phyloP scores from a whole-genome alignment of 805 yeast species.

The Sugiyamaella chiloensis region DNA sequence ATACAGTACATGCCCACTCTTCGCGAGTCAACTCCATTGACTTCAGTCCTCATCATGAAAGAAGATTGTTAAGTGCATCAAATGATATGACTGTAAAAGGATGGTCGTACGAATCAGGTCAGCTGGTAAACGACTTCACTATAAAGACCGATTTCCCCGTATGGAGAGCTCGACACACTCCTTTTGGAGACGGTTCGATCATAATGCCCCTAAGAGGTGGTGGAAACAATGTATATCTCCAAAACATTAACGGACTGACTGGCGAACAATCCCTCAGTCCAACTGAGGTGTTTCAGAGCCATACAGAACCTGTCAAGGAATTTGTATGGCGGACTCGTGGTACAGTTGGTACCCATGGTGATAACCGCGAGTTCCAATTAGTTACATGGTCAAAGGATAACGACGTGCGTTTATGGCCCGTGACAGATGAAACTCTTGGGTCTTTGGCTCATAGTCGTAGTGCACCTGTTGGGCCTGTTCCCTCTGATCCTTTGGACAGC shows the following conservation, averaged over 20 bases:
- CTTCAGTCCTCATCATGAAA: slow-evolving; percentile 60
- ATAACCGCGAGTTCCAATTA: slow-evolving; percentile 81
- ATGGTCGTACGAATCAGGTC: slow-evolving; percentile 55
- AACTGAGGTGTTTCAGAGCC: slow-evolving; percentile 68
- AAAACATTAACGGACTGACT: slow-evolving; percentile 41
- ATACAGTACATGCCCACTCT: slow-evolving; percentile 67
- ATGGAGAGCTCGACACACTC: slow-evolving; percentile 81
- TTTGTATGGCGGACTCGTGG: slow-evolving; percentile 80
- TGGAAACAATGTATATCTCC: slow-evolving; percentile 54
- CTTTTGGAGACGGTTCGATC: slow-evolving; percentile 85
- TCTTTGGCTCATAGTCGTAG: slow-evolving; percentile 43
- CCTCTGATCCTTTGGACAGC: slow-evolving; percentile 39
- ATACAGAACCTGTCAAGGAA: slow-evolving; percentile 79
- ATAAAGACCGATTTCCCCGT: slow-evolving; percentile 79
- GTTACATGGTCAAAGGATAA: slow-evolving; percentile 94
- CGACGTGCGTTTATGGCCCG: slow-evolving; percentile 80
- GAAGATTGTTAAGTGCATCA: slow-evolving; percentile 73
- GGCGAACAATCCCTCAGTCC: slow-evolving; percentile 46
- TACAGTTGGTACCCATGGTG: slow-evolving; percentile 39
- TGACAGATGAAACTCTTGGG: slow-evolving; percentile 47
- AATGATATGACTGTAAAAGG: slow-evolving; percentile 80
- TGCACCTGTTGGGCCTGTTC: slow-evolving; percentile 35
- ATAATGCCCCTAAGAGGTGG: slow-evolving; percentile 92
- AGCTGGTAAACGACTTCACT: slow-evolving; percentile 49
- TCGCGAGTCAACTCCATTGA: slow-evolving; percentile 89